Conservation (phyloP, 495 filamentous ascomycete species). For the Annulohypoxylon moriforme region DNA sequence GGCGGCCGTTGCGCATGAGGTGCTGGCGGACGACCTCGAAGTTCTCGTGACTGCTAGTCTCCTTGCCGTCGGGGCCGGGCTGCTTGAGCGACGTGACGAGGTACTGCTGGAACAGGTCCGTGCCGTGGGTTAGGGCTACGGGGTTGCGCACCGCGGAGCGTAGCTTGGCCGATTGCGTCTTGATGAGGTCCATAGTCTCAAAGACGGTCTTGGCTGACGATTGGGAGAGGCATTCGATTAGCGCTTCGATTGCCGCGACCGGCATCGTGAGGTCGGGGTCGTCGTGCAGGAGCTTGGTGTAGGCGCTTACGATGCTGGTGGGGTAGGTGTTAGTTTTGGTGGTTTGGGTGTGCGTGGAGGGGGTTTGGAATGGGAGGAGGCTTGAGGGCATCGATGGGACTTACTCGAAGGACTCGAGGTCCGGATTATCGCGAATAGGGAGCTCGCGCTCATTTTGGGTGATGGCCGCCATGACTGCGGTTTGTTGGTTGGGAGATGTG, state of each 20-base stretch:
- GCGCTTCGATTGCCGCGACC: conserved; percentile 92
- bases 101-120: conserved; percentile 95
- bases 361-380: background rate
- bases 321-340: conserved; percentile 13
- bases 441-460: conserved; percentile 34
- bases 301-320: conserved; percentile 65
- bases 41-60: conserved; percentile 68
- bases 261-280: conserved; percentile 94
- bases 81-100: conserved; percentile 71
- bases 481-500: background rate
- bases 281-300: conserved; percentile 61
- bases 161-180: conserved; percentile 76
- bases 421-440: conserved; percentile 46
- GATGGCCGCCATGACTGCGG: conserved; percentile 33
- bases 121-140: conserved; percentile 90
- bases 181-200: conserved; percentile 88
- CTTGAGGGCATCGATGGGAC: background rate
- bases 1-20: conserved; percentile 80
- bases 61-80: conserved; percentile 59
- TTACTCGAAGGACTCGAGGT: conserved; percentile 50
- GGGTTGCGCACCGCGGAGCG: conserved; percentile 83
- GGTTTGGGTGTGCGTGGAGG: background rate
- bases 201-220: conserved; percentile 85
- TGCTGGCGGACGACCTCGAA: conserved; percentile 87
- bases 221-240: conserved; percentile 83